A percentile compares a stretch with the other conserved stretches of the same genome.
These are phyloP conservation scores for Elymus sibiricus DNA, from an alignment of 176 grass and related monocot species.

Conservation along the genomic window DNA sequence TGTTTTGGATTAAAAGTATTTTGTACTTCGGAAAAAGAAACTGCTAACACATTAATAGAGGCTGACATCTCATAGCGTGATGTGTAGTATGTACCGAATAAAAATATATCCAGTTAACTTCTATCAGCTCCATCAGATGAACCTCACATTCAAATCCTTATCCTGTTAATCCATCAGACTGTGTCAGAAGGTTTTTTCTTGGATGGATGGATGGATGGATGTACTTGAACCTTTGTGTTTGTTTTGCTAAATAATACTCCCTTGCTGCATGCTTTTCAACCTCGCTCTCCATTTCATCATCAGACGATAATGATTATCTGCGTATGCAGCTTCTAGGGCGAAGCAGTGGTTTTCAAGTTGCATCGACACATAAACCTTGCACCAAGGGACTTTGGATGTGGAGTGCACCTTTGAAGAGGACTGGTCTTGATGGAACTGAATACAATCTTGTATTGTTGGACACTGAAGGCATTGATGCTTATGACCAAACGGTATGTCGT, in stretches of 20 bases:
- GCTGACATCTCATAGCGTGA: neutral
- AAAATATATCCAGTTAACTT: neutral
- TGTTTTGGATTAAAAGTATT: neutral
- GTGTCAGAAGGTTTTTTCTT: neutral
- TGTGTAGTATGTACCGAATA: neutral
- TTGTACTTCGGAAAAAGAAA: neutral
- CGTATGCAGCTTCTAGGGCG: constrained; percentile 69
- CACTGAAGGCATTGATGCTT: constrained; percentile 98
- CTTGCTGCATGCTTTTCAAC: constrained; percentile 10
- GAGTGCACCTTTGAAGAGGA: constrained; percentile 86
- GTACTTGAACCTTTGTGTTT: neutral
- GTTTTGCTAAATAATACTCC: neutral
- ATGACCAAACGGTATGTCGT: constrained; percentile 86
- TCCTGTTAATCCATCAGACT: neutral
- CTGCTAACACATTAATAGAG: neutral
- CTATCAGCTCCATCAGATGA: neutral
- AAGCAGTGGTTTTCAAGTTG: constrained; percentile 95
- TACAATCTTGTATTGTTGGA: constrained; percentile 90
- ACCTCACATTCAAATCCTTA: neutral
- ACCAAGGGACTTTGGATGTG: constrained; percentile 99
- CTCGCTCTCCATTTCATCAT: neutral
- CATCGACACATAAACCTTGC: constrained; percentile 88
- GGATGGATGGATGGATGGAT: neutral
- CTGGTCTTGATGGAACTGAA: constrained; percentile 84
- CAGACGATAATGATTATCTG: neutral